These are phyloP conservation scores for Picochlorum costavermella DNA, from an alignment of 139 green algal species.

Conservation along the genomic window DNA sequence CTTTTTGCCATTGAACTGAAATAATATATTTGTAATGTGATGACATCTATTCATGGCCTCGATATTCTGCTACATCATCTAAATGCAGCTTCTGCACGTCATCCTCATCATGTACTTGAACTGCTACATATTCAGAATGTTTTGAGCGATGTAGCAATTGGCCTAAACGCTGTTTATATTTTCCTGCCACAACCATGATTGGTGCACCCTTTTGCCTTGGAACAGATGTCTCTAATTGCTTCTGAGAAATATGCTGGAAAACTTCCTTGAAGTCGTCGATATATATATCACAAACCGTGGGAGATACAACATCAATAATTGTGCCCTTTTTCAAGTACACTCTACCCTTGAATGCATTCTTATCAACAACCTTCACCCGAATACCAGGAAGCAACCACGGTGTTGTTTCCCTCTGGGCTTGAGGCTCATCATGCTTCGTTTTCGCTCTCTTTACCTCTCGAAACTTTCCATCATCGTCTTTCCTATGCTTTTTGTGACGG, in stretches of 20 bases:
- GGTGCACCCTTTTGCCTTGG: slow-evolving; percentile 44
- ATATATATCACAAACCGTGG: slow-evolving; percentile 44
- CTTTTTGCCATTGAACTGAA: slow-evolving; percentile 16
- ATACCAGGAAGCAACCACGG: slow-evolving; percentile 53
- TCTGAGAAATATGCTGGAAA: slow-evolving; percentile 40
- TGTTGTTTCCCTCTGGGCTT: too few relatives aligned
- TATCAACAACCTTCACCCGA: slow-evolving; percentile 56
- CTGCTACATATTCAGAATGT: slow-evolving; percentile 39
- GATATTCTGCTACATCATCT: slow-evolving; percentile 58
- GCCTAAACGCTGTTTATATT: slow-evolving; percentile 39
- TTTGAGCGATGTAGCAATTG: slow-evolving; percentile 41
- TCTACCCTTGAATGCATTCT: slow-evolving; percentile 37
- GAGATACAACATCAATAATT: slow-evolving; percentile 58
- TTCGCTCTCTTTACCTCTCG: slow-evolving; percentile 4
- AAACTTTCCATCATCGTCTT: neutral
- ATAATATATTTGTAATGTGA: slow-evolving; percentile 2
- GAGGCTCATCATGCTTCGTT: neutral
- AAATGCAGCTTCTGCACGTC: slow-evolving; percentile 53
- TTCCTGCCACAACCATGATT: slow-evolving; percentile 56
- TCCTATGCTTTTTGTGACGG: neutral
- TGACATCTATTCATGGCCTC: slow-evolving; percentile 13
- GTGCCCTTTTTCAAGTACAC: slow-evolving; percentile 71
- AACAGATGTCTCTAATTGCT: slow-evolving; percentile 68
- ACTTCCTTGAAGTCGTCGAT: slow-evolving; percentile 45
- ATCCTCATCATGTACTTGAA: slow-evolving; percentile 59